These are phyloP conservation scores for Fusarium sp. DNA, from an alignment of 2,329 filamentous ascomycete genomes.

Conservation along the genomic window DNA sequence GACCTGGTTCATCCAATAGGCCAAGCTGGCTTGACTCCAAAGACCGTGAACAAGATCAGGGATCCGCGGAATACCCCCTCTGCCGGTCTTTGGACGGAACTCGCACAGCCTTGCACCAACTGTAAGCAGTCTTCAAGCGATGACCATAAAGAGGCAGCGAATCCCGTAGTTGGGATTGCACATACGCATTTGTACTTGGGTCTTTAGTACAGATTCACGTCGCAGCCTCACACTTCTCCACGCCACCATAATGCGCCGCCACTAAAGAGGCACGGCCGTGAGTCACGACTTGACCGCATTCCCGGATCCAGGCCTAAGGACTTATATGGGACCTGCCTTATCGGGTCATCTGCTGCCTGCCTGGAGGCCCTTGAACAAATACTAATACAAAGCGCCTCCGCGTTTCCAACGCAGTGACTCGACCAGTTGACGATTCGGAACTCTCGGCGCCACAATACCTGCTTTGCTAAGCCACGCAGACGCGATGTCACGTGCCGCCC, in stretches of 20 bases:
- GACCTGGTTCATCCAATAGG: slow-evolving; percentile 26
- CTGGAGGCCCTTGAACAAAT: slow-evolving; percentile 34
- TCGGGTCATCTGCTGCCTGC: slow-evolving; percentile 41
- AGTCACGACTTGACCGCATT: slow-evolving; percentile 35
- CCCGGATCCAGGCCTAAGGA: slow-evolving; percentile 28
- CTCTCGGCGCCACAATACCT: slow-evolving; percentile 37
- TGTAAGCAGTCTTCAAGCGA: slow-evolving; percentile 29
- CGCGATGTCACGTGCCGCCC: slow-evolving; percentile 43
- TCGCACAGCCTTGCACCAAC: slow-evolving; percentile 32
- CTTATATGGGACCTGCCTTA: slow-evolving; percentile 25
- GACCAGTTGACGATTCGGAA: slow-evolving; percentile 29
- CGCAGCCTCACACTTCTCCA: slow-evolving; percentile 42
- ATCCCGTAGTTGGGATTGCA: not conserved
- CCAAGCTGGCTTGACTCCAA: slow-evolving; percentile 20
- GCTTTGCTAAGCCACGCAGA: slow-evolving; percentile 34
- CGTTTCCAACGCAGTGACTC: slow-evolving; percentile 3
- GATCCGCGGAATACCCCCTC: slow-evolving; percentile 17
- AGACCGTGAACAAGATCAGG: slow-evolving; percentile 41
- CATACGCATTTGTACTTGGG: slow-evolving; percentile 8
- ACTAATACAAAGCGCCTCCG: slow-evolving; percentile 41
- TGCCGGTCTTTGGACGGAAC: slow-evolving; percentile 7
- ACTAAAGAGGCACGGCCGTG: slow-evolving; percentile 34
- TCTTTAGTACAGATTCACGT: slow-evolving; percentile 37
- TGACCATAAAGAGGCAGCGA: slow-evolving; percentile 18
- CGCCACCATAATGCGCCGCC: slow-evolving; percentile 37